Base-by-base conservation (phyloP, 1,284 basidiomycete genomes). In the Ustilago nuda region DNA sequence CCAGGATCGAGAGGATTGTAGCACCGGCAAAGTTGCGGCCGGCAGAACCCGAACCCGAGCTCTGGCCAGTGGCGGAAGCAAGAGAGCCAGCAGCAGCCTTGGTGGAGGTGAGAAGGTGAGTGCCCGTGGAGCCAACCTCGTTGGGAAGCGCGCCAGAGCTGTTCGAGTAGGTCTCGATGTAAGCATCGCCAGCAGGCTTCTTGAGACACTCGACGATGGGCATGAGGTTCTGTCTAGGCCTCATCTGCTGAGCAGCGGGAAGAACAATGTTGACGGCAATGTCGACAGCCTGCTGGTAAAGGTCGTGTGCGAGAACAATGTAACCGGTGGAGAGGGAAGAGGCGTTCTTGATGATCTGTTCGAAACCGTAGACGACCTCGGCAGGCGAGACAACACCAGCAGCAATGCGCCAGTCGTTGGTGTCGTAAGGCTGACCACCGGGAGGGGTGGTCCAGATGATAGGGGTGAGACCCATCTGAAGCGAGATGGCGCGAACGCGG, bases 281-380 rank as follows among this genome's bases (percentile, higher is more conserved):
- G 53, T 83, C 82, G 63, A 84, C 82, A 12, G 81, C 71, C 69
- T 84, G 83, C 67, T 79, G 66, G 78, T 83, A 85, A 4, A 85
- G 73, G 70, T 85, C 84, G 76, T 85, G 84, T 19, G 73, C 81
- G 30, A 98, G 89, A 52, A 96, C 94, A 83, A 95, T 91, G 88
- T 96, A 96, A 48, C 93, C 93, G 94, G 86, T 95, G 92, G 91
- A 85, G 68, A 88, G 76, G 33, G 59, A 55, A 45, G 59, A 76
- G 41, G 74, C 61, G 46, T 82, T 75, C 48, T 69, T 62, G 61
- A 85, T 72, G 62, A 82, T 83, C 66, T 61, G 45, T 56, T 81
- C 66, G 57, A 84, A 79, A 48, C 64, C 83, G 52, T 66, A 67
- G 46, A 71, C 76, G 27, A 78, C 76, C 61, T 73, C 54, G 36